Base-by-base conservation (phyloP, 345 rosid species). In the Combretum micranthum region DNA sequence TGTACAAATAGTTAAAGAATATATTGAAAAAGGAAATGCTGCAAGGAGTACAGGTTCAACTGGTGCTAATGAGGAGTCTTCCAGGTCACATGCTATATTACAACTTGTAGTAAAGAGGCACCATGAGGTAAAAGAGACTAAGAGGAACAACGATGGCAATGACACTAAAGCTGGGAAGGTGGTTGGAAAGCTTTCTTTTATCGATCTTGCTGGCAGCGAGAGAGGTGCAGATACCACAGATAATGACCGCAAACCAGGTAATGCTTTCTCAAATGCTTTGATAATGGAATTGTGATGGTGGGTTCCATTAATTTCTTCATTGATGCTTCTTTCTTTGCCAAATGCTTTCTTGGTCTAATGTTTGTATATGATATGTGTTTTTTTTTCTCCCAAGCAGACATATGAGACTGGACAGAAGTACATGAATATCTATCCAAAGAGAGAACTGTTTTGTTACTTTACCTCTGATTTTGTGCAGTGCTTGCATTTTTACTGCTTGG, bases 201-300 rank as follows among this genome's bases (percentile, higher is more conserved):
- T 93, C 65, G 99, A 93, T 77, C 97, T 93, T 77, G 99, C 95
- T 69, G 99, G 99, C 47, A 93, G 99, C 60, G 99, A 93, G 78
- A 81, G 97, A 70, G 99, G 97, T 68, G 99, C 99, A 42, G 97
- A 89, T 66, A 93, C 99, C 75, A 93, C 95, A 32, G n/a, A 93
- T 62, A 93, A 85, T 77, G 99, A 93, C 63, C 79, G 96, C 97
- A 89, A 71, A 93, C 99, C 50, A 85, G 97, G 99, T 93, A 75
- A 10, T 14, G 53, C 47, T 32, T 4, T 53, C 17, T 10, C 26
- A 45, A 32, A 32, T 32, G 39, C 39, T 32, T 32, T 32, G 39
- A 32, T 32, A 32, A 32, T 32, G n/a, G n/a, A n/a, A n/a, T n/a
- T n/a, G 5, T 32, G 39, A 7, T 32, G 39, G 39, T 32, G 39